Percentiles rank a stretch among this genome's conserved stretches.
Conservation (phyloP, 106 monocot genomes). For the Dendrobium nobile region DNA sequence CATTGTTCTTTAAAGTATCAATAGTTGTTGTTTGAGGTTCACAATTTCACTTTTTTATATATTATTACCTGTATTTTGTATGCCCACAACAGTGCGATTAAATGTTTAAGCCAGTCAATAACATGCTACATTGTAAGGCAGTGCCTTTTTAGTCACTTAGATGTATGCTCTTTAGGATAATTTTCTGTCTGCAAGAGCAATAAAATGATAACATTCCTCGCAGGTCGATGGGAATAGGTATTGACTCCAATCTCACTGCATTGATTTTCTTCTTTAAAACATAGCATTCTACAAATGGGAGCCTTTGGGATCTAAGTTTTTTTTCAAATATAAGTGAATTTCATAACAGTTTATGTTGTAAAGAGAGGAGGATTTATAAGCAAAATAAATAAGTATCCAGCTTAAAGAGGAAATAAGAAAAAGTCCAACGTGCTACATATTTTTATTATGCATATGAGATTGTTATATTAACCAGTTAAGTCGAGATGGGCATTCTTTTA, state of each 20-base stretch:
- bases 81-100: background rate
- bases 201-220: background rate
- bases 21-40: background rate
- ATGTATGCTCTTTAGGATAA: background rate
- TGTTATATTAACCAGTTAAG: background rate
- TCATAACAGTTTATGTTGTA: background rate
- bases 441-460: background rate
- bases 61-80: background rate
- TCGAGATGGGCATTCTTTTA: background rate
- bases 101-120: background rate
- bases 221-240: background rate
- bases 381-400: background rate
- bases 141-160: background rate
- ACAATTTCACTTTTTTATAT: background rate
- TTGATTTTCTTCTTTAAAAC: background rate
- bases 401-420: background rate
- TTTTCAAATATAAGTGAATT: background rate
- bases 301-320: background rate
- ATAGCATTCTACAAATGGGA: background rate
- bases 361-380: background rate
- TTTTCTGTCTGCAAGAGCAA: background rate
- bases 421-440: background rate
- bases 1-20: background rate
- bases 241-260: background rate
- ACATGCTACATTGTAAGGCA: background rate